These are phyloP conservation scores for Cynanchum wilfordii DNA, from an alignment of 257 asterid genomes.

Conservation along the genomic window DNA sequence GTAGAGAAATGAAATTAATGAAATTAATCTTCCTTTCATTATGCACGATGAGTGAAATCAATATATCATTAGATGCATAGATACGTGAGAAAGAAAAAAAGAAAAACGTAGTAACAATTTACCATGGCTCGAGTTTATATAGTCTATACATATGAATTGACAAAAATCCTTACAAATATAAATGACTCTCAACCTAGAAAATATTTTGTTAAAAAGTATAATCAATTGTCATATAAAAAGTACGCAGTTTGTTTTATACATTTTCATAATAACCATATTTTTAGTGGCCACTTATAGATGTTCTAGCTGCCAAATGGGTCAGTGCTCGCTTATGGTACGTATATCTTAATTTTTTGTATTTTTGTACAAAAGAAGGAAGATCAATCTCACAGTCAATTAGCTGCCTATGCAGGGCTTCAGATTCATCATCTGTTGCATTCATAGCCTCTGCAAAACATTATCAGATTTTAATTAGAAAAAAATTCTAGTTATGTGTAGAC, in stretches of 20 bases:
- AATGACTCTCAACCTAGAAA: not conserved
- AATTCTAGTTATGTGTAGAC: too few species aligned
- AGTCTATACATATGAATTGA: too few species aligned
- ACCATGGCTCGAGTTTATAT: too few species aligned
- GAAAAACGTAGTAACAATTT: too few species aligned
- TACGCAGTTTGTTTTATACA: not conserved
- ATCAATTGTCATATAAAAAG: not conserved
- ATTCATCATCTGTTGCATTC: constrained; percentile 68
- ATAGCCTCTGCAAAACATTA: constrained; percentile 55
- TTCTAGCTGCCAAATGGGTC: constrained; percentile 82
- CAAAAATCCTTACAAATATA: not conserved
- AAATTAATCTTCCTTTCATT: too few species aligned
- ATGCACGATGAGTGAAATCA: too few species aligned
- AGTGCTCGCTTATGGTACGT: constrained; percentile 73
- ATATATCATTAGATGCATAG: too few species aligned
- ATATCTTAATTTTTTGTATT: constrained; percentile 72
- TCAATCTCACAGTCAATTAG: constrained; percentile 75
- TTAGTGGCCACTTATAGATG: constrained; percentile 45
- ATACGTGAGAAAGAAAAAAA: too few species aligned
- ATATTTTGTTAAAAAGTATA: not conserved
- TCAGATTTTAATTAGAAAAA: too few species aligned
- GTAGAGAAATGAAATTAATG: too few species aligned
- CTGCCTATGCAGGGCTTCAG: constrained; percentile 74
- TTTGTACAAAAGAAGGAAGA: constrained; percentile 63
- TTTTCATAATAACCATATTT: not conserved